Conservation (phyloP, 176 grass and related monocot genomes). For the Carex kokanica region DNA sequence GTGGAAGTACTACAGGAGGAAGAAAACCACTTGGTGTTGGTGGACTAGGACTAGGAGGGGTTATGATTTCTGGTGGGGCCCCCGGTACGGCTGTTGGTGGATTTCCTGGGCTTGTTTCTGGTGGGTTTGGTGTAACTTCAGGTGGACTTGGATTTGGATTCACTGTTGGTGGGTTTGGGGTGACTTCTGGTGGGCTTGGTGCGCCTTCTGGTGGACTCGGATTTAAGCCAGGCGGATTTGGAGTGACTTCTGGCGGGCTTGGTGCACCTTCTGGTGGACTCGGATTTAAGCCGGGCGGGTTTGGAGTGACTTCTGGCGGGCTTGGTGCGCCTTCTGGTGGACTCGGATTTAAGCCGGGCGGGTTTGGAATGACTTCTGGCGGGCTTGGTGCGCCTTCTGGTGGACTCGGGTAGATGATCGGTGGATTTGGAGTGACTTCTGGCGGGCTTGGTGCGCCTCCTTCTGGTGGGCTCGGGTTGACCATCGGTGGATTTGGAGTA, state of each 20-base stretch:
- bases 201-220: constrained; percentile 16
- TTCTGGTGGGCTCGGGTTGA: constrained; percentile 24
- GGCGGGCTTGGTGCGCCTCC: constrained; percentile 7
- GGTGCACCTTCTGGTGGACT: constrained; percentile 21
- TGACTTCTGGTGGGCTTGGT: constrained; percentile 28
- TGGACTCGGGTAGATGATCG: constrained; percentile 1
- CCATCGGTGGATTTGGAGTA: neutral
- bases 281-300: neutral
- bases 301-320: constrained; percentile 14
- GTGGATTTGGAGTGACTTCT: constrained; percentile 34
- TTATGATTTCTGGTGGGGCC: constrained; percentile 11
- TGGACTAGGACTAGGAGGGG: neutral
- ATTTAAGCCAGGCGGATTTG: constrained; percentile 22
- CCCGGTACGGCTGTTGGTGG: constrained; percentile 8
- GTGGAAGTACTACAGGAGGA: constrained; percentile 69
- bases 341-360: constrained; percentile 4
- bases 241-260: constrained; percentile 19
- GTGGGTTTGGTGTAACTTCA: constrained; percentile 17
- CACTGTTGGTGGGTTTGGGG: constrained; percentile 21
- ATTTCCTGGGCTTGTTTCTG: constrained; percentile 8
- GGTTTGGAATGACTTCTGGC: constrained; percentile 15
- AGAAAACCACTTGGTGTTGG: constrained; percentile 29
- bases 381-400: constrained; percentile 21
- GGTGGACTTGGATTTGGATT: constrained; percentile 30
- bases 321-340: constrained; percentile 27